Conservation (phyloP, 768 basidiomycete genomes). For the Leccinellum rugosiceps region DNA sequence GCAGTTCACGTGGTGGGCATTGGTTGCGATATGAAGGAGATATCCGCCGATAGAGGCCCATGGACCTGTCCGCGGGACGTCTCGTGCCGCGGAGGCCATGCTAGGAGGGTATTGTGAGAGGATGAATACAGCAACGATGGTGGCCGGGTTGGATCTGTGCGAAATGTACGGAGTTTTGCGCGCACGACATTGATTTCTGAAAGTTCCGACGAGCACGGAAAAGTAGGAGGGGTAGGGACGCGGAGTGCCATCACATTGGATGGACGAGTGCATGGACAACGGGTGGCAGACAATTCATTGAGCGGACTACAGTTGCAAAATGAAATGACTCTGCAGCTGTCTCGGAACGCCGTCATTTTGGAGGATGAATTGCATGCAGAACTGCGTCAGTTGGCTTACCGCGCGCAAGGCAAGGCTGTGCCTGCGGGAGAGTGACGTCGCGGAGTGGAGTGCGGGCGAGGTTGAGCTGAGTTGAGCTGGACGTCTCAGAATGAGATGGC, state of each 20-base stretch:
- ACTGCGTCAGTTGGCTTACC: constrained; percentile 7
- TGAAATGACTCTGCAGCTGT: constrained; percentile 27
- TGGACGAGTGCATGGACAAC: constrained; percentile 20
- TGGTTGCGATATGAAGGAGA: constrained; percentile 24
- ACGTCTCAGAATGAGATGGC: not conserved
- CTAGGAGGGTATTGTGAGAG: not conserved
- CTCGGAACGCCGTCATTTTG: constrained; percentile 24
- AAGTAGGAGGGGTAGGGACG: not conserved
- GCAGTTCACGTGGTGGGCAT: constrained; percentile 17
- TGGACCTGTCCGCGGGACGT: constrained; percentile 7
- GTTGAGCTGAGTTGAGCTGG: not conserved
- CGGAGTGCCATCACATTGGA: constrained; percentile 11
- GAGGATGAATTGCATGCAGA: constrained; percentile 23
- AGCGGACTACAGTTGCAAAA: constrained; percentile 21
- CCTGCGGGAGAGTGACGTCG: constrained; percentile 12
- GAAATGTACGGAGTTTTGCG: not conserved
- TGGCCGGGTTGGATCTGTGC: not conserved
- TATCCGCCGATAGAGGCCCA: constrained; percentile 29
- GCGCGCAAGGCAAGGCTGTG: constrained; percentile 4
- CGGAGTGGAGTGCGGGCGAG: not conserved
- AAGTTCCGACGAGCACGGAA: constrained; percentile 23
- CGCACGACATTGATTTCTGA: constrained; percentile 1
- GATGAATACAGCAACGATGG: not conserved
- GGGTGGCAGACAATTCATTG: constrained; percentile 31
- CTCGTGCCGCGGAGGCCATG: not conserved